phyloP scores from a whole-genome alignment of 2,329 filamentous ascomycete genomes.

The Xylaria hypoxylon region DNA sequence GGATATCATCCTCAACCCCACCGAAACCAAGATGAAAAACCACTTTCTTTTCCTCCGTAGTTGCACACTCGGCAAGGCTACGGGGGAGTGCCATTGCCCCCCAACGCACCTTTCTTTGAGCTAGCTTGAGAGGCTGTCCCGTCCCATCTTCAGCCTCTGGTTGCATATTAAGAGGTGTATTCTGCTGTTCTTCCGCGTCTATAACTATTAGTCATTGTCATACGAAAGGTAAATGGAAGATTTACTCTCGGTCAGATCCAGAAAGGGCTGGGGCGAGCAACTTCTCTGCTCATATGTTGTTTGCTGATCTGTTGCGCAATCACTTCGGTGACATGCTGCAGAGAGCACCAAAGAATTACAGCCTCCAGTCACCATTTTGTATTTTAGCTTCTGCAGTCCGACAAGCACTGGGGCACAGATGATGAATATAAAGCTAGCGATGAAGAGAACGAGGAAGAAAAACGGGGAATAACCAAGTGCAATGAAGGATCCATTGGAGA shows the following conservation, averaged over 20 bases:
- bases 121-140: too few relatives aligned
- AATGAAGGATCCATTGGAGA: too few relatives aligned
- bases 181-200: too few relatives aligned
- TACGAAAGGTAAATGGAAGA: not conserved
- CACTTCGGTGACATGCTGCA: slow-evolving; percentile 12
- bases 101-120: too few relatives aligned
- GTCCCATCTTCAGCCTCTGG: not conserved
- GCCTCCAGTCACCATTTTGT: slow-evolving; percentile 6
- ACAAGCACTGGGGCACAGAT: not conserved
- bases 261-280: not conserved
- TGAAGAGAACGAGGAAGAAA: not conserved
- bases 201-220: too few relatives aligned
- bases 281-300: not conserved
- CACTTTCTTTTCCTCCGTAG: not conserved
- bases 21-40: slow-evolving; percentile 11
- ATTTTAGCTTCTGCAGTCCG: not conserved
- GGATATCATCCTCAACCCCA: not conserved
- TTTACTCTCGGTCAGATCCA: too few relatives aligned
- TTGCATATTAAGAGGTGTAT: too few relatives aligned
- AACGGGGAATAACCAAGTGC: not conserved
- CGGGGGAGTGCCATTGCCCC: not conserved
- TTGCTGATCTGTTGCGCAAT: not conserved
- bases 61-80: not conserved
- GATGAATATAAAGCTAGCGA: not conserved
- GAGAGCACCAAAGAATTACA: slow-evolving; percentile 22